Evolutionary conservation across 306 rosid genomes (phyloP).

Genomic region (Lathyrus sativus): DNA sequence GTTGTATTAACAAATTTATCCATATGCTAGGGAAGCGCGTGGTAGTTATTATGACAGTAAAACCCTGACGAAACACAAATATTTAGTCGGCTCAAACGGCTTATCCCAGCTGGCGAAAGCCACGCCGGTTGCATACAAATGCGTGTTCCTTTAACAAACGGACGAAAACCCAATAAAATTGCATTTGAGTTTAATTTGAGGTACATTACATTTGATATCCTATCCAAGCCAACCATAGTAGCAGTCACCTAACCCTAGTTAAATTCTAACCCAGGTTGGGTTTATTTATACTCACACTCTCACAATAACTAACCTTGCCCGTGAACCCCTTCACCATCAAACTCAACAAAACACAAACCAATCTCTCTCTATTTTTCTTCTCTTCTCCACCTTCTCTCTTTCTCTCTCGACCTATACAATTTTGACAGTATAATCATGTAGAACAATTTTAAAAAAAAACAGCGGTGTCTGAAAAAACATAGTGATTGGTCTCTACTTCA

Average conservation of each 20-base stretch:
- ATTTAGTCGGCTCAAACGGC: conserved; percentile 33
- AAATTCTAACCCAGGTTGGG: conserved; percentile 66
- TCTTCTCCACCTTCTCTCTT: neutral
- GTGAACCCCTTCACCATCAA: conserved; percentile 53
- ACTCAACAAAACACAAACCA: neutral
- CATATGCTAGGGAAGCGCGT: too few species aligned
- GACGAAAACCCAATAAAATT: conserved; percentile 12
- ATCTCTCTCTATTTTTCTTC: neutral
- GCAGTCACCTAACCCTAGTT: conserved; percentile 70
- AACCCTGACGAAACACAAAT: conserved; percentile 45
- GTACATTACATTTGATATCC: conserved; percentile 49
- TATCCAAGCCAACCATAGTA: conserved; percentile 51
- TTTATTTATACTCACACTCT: conserved; percentile 60
- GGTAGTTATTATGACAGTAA: neutral
- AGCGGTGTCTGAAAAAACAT: conserved; percentile 18
- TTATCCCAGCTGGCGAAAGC: conserved; percentile 42
- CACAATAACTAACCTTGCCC: conserved; percentile 39
- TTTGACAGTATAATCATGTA: conserved; percentile 48
- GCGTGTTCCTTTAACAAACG: neutral
- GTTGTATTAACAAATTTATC: too few species aligned
- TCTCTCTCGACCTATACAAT: conserved; percentile 27
- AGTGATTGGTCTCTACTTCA: conserved; percentile 27
- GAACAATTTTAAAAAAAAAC: conserved; percentile 18
- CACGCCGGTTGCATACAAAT: conserved; percentile 39
- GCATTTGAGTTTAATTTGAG: conserved; percentile 70